These are phyloP conservation scores for Ceratocystis smalleyi DNA, from an alignment of 2,329 filamentous ascomycete species.

Conservation along the genomic window DNA sequence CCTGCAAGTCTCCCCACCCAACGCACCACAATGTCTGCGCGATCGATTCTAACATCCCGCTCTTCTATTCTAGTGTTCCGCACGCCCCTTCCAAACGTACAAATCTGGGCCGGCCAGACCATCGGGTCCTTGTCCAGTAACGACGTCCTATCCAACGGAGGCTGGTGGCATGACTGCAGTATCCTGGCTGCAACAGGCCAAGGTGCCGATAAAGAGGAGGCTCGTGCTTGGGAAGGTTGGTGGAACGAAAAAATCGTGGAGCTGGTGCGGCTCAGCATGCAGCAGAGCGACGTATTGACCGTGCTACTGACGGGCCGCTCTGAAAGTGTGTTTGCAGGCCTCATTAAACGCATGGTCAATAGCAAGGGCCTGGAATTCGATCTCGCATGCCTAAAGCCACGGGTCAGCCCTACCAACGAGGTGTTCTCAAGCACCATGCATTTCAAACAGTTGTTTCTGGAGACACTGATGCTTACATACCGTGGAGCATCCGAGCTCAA, in stretches of 20 bases:
- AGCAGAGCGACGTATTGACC: slow-evolving; percentile 69
- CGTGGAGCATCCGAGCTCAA: slow-evolving; percentile 65
- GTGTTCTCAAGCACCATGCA: slow-evolving; percentile 68
- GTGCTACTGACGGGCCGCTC: slow-evolving; percentile 78
- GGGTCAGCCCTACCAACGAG: slow-evolving; percentile 63
- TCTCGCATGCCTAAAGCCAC: slow-evolving; percentile 74
- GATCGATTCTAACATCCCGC: slow-evolving; percentile 11
- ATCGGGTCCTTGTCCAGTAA: slow-evolving; percentile 62
- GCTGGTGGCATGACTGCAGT: slow-evolving; percentile 91
- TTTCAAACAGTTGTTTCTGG: slow-evolving; percentile 81
- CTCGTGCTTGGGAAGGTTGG: slow-evolving; percentile 75
- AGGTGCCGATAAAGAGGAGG: slow-evolving; percentile 67
- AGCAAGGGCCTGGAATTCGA: slow-evolving; percentile 76
- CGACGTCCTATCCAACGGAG: slow-evolving; percentile 64
- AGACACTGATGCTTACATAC: slow-evolving; percentile 74
- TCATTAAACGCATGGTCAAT: slow-evolving; percentile 65
- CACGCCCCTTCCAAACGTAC: slow-evolving; percentile 75
- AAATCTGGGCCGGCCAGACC: slow-evolving; percentile 68
- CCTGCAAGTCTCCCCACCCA: slow-evolving; percentile 38
- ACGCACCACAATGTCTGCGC: neutral
- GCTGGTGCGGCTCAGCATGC: slow-evolving; percentile 63
- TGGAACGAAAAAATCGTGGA: slow-evolving; percentile 88
- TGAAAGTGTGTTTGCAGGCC: slow-evolving; percentile 58
- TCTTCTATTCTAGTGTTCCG: slow-evolving; percentile 52
- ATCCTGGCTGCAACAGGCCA: slow-evolving; percentile 78